phyloP scores from a whole-genome alignment of 2,329 filamentous ascomycete species.

The Alternaria brassicicola region DNA sequence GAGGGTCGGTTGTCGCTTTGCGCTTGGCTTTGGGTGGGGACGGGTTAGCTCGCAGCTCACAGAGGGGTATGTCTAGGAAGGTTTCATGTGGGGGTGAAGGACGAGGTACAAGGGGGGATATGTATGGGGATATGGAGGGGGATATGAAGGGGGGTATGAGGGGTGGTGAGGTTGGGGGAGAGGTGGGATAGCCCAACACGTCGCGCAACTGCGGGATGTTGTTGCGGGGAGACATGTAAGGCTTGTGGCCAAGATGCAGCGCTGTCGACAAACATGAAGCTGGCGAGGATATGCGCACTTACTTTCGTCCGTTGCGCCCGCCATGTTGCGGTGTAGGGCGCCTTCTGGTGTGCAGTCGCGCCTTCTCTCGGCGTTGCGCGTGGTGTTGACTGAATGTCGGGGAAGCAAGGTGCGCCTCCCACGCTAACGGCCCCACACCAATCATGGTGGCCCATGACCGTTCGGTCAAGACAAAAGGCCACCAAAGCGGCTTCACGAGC shows the following conservation, averaged over 20 bases:
- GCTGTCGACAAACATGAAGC: not conserved
- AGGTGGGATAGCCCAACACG: conserved; percentile 30
- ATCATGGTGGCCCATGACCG: conserved; percentile 19
- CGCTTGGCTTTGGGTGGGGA: conserved; percentile 61
- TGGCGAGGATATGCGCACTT: conserved; percentile 20
- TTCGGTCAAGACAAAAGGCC: conserved; percentile 29
- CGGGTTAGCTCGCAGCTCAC: conserved; percentile 21
- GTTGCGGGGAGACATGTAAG: conserved; percentile 14
- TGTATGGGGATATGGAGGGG: not conserved
- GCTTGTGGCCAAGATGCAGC: not conserved
- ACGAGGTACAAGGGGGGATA: no score
- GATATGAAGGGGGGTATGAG: conserved; percentile 4
- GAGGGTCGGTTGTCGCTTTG: conserved; percentile 73
- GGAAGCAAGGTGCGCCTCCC: conserved; percentile 25
- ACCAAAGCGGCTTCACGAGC: conserved; percentile 30
- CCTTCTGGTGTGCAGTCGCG: conserved; percentile 16
- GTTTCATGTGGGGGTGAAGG: no score
- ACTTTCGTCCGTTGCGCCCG: conserved; percentile 47
- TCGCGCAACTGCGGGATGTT: conserved; percentile 19
- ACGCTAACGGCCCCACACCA: conserved; percentile 25
- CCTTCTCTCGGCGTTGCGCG: conserved; percentile 11
- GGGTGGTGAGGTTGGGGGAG: conserved; percentile 14
- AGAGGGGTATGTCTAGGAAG: conserved; percentile 25
- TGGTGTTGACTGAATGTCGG: conserved; percentile 21
- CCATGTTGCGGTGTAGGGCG: conserved; percentile 35